Evolutionary conservation across 2,329 filamentous ascomycete genomes (phyloP).

Genomic region (Hymenoscyphus linearis): DNA sequence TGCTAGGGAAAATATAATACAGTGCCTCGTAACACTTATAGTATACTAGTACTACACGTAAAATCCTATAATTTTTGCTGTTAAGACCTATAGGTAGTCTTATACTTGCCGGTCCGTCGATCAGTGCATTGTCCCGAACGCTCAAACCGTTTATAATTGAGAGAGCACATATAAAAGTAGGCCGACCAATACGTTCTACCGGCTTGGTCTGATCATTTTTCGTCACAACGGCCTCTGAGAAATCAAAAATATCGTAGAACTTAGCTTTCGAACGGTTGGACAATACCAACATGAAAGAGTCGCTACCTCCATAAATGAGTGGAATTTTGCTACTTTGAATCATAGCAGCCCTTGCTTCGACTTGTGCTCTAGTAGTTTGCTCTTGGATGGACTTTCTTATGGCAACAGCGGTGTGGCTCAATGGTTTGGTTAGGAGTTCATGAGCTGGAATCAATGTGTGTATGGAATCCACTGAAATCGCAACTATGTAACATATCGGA

Average conservation of each 20-base stretch:
- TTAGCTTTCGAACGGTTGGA: conserved; percentile 38
- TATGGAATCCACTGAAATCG: conserved; percentile 27
- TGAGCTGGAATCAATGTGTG: conserved; percentile 22
- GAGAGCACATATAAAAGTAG: conserved; percentile 10
- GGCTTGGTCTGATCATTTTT: conserved; percentile 1
- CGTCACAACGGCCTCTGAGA: conserved; percentile 21
- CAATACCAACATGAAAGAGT: conserved; percentile 32
- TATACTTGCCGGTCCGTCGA: conserved; percentile 30
- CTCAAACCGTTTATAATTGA: conserved; percentile 2
- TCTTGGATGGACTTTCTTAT: conserved; percentile 33
- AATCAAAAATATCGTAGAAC: conserved; percentile 35
- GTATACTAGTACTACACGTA: too few relatives aligned
- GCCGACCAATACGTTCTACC: conserved; percentile 6
- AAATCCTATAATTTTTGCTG: too few relatives aligned
- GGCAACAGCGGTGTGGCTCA: conserved; percentile 27
- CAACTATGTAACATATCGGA: conserved; percentile 7
- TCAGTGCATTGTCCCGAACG: conserved; percentile 18
- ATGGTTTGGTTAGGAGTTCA: conserved; percentile 27
- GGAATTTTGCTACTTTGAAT: conserved; percentile 21
- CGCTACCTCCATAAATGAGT: conserved; percentile 33
- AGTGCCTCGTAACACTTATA: too few relatives aligned
- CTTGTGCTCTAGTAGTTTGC: conserved; percentile 34
- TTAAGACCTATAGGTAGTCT: conserved; percentile 34
- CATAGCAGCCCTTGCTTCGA: conserved; percentile 34
- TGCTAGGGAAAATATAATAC: too few relatives aligned